These are phyloP conservation scores for Pouteria campechiana DNA, from an alignment of 179 eudicot genomes.

Conservation along the genomic window DNA sequence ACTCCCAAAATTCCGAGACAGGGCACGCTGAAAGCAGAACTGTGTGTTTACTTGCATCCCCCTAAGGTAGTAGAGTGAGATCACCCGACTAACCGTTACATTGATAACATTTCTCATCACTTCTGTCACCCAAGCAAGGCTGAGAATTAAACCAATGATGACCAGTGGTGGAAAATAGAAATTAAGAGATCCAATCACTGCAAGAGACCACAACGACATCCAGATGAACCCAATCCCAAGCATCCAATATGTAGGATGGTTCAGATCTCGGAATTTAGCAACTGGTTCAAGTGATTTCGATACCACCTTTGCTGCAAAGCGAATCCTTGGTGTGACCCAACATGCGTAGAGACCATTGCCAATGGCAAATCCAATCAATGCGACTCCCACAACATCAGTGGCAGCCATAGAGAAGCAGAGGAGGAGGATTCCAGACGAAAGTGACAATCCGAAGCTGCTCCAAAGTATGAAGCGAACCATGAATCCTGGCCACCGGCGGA, in stretches of 20 bases:
- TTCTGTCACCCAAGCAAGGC: constrained; percentile 82
- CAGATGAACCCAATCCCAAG: constrained; percentile 70
- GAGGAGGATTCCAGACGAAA: constrained; percentile 77
- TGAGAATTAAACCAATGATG: constrained; percentile 48
- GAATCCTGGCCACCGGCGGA: constrained; percentile 62
- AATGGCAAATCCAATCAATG: constrained; percentile 51
- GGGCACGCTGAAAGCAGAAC: constrained; percentile 79
- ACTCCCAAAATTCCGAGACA: constrained; percentile 79
- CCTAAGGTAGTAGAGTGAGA: constrained; percentile 74
- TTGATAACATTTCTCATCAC: constrained; percentile 96
- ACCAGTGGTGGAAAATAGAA: constrained; percentile 59
- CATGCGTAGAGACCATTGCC: constrained; percentile 86
- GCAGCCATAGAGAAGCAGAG: constrained; percentile 80
- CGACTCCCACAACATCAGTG: constrained; percentile 66
- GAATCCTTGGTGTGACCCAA: constrained; percentile 72
- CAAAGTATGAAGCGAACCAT: constrained; percentile 86
- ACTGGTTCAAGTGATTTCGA: constrained; percentile 77
- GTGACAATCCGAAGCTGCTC: constrained; percentile 55
- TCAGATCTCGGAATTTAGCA: constrained; percentile 56
- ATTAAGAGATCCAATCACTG: constrained; percentile 83
- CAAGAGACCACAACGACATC: constrained; percentile 90
- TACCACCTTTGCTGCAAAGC: constrained; percentile 49
- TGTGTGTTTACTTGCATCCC: constrained; percentile 82
- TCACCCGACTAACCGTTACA: constrained; percentile 77
- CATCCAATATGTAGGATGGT: constrained; percentile 80